phyloP scores from a whole-genome alignment of 768 basidiomycete genomes.

The Phlebiopsis flavidoalba region DNA sequence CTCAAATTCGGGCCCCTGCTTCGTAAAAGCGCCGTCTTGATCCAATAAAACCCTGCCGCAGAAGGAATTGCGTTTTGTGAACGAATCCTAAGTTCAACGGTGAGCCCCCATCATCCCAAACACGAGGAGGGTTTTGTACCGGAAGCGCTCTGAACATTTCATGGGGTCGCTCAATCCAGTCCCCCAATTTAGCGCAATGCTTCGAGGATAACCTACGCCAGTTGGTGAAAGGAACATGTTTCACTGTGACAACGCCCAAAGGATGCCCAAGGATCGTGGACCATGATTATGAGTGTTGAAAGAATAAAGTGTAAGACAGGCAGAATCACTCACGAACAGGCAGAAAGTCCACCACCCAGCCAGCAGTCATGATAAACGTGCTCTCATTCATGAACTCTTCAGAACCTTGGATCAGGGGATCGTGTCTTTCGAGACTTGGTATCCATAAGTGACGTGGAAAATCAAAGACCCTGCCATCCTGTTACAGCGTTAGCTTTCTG shows the following conservation, averaged over 20 bases:
- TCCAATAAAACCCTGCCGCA: slow-evolving; percentile 4
- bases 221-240: neutral
- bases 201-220: neutral
- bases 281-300: too few species aligned
- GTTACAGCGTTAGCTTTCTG: neutral
- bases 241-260: neutral
- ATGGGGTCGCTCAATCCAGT: slow-evolving; percentile 2
- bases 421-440: neutral
- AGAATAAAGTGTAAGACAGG: neutral
- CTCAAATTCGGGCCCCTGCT: neutral
- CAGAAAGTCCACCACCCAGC: slow-evolving; percentile 8
- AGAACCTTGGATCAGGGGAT: slow-evolving; percentile 2
- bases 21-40: neutral
- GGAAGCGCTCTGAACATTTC: slow-evolving; percentile 6
- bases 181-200: neutral
- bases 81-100: neutral
- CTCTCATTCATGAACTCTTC: slow-evolving; percentile 7
- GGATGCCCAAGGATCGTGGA: too few species aligned
- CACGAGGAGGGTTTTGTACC: neutral
- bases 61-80: neutral
- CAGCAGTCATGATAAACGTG: neutral
- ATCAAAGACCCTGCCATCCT: slow-evolving; percentile 3
- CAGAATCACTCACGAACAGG: neutral
- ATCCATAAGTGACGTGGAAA: slow-evolving; percentile 1
- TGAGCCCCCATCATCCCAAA: neutral